These are phyloP conservation scores for Sporothrix sp. DNA, from an alignment of 2,329 filamentous ascomycete species.

Conservation along the genomic window DNA sequence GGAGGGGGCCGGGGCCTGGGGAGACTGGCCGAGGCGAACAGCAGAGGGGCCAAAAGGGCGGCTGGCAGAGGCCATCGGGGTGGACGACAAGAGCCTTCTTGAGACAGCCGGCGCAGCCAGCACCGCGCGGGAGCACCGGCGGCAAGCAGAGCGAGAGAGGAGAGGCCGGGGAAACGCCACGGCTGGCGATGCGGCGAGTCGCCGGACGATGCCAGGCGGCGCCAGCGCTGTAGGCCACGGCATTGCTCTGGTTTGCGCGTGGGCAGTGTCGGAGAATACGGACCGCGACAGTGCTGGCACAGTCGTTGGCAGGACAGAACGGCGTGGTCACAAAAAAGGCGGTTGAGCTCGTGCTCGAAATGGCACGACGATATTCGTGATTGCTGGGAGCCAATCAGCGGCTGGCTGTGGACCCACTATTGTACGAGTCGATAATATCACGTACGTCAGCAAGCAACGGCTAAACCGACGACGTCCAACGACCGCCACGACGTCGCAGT, in stretches of 20 bases:
- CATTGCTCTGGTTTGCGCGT: background rate
- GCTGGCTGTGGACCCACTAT: too few relatives aligned
- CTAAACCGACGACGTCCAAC: too few relatives aligned
- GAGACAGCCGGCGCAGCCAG: background rate
- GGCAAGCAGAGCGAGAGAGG: background rate
- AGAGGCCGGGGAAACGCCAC: background rate
- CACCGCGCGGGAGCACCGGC: background rate
- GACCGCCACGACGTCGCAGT: too few relatives aligned
- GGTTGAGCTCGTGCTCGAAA: too few relatives aligned
- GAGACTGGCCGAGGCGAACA: background rate
- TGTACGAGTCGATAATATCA: too few relatives aligned
- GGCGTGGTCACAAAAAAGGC: too few relatives aligned
- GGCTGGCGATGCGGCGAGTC: background rate
- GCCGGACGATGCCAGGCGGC: conserved; percentile 1
- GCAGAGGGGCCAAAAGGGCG: background rate
- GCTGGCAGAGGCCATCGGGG: background rate
- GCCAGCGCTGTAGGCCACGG: background rate
- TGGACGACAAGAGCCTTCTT: background rate
- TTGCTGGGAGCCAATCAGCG: too few relatives aligned
- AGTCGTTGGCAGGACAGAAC: too few relatives aligned
- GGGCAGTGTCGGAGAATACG: too few relatives aligned
- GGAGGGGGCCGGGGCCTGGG: conserved; percentile 5
- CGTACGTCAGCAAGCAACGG: too few relatives aligned
- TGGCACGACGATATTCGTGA: too few relatives aligned
- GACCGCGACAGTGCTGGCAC: too few relatives aligned